Base-by-base conservation (phyloP, 1,139 yeast genomes). In the Kluyveromyces marxianus region DNA sequence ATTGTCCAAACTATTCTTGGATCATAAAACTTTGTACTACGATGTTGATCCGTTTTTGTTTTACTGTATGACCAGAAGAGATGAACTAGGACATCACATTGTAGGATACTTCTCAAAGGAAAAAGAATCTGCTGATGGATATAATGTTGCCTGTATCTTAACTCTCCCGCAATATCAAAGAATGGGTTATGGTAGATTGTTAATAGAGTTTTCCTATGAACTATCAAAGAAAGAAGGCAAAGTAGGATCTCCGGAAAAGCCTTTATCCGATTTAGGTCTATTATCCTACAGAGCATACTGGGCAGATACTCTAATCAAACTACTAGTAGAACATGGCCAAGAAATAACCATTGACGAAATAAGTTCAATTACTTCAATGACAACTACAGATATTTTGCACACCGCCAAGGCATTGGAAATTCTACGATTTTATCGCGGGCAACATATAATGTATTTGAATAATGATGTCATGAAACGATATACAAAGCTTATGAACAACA, bases 101-200 rank as follows among this genome's bases (percentile, higher is more conserved):
- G 96, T 92, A 8, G 99, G 99, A 0, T 92, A 86, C 62, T 92
- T 92, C 60, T 90, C 97, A 2, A 92, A 92, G 58, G 99, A 92
- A 65, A 92, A 92, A 66, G 97, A 90, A 66, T 81, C 90, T 54
- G 95, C 96, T 0, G 97, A 92, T 59, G 84, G 83, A n/a, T 92
- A 90, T 68, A 92, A 92, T 60, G 94, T 92, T 35, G 98, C 98
- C 0, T 92, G 99, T 79, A 92, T 92, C 61, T 70, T 94, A 56
- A 90, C 97, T 0, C 68, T 92, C 44, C 99, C 99, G 2, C 96
- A 94, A 60, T 92, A 92, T 66, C 99, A 92, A 66, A 79, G 96
- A 58, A 86, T 77, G 69, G 99, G 99, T 1, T 94, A 79, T 63
- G 98, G 98, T 50, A 82, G 90, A 55, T 70, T 94, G 37, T 72